Conservation (phyloP, 1,284 basidiomycete species). For the Bjerkandera adusta region DNA sequence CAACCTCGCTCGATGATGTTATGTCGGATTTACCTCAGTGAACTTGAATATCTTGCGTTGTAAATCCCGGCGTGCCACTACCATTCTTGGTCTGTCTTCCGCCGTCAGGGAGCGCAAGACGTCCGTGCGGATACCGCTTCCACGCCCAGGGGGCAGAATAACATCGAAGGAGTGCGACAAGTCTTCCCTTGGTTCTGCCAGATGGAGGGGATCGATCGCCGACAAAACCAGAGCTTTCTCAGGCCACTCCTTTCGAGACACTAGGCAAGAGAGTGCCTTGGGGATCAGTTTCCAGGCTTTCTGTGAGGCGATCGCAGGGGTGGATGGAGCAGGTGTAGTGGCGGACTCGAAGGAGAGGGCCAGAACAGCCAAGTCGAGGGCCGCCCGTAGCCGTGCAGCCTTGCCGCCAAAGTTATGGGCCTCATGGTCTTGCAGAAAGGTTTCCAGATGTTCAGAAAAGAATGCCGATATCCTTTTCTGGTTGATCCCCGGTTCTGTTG, state of each 20-base stretch:
- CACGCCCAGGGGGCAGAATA: constrained; percentile 57
- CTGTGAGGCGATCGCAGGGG: constrained; percentile 56
- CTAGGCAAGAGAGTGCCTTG: constrained; percentile 41
- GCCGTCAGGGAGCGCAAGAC: constrained; percentile 40
- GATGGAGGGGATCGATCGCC: constrained; percentile 63
- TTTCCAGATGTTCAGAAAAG: constrained; percentile 58
- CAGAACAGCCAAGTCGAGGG: constrained; percentile 66
- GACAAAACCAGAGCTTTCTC: constrained; percentile 64
- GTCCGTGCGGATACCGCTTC: constrained; percentile 66
- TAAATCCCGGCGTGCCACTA: constrained; percentile 30
- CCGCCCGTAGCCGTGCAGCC: constrained; percentile 57
- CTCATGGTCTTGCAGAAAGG: constrained; percentile 50
- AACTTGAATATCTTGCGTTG: constrained; percentile 59
- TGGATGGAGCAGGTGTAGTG: constrained; percentile 61
- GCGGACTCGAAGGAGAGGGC: constrained; percentile 69
- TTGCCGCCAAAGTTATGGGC: constrained; percentile 17
- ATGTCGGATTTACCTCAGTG: constrained; percentile 61
- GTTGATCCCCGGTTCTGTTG: constrained; percentile 49
- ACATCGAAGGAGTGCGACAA: constrained; percentile 45
- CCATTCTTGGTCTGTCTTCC: constrained; percentile 11
- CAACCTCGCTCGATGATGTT: too few relatives aligned
- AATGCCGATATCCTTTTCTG: constrained; percentile 68
- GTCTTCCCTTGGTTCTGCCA: constrained; percentile 25
- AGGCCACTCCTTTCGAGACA: constrained; percentile 50
- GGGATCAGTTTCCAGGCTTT: constrained; percentile 42